Base-by-base conservation (phyloP, 768 basidiomycete genomes). In the Pleurotus salmoneostramineus region DNA sequence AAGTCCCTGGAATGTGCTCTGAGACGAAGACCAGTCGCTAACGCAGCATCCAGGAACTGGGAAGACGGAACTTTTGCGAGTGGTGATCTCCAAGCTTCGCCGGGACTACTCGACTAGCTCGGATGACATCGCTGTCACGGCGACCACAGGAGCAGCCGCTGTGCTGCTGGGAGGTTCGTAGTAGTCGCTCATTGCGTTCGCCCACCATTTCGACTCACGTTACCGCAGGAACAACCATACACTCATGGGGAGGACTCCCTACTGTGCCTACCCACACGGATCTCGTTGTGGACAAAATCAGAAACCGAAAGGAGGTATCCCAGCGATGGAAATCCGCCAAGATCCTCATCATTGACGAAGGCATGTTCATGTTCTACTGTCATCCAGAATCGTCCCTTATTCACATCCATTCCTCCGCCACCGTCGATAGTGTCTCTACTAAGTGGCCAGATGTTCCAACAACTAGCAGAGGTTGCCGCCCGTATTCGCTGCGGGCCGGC, bases 61-160 rank as follows among this genome's bases (percentile, higher is more conserved):
- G 46, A 92, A 92, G 71, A 91, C 89, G 1, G 84, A 91, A 42
- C 76, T 92, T 3, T 77, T 92, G 5, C 78, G 88, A n/a, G 87
- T 87, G 62, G 88, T 91, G 56, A 90, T 92, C 64, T 71, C 71
- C 33, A 72, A 72, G 4, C 74, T 92, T n/a, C 76, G 72, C 37
- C 77, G 73, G 62, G 82, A 73, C 62, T 71, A 78, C 61, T 59
- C 60, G 6, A 81, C 72, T 52, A 63, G 72, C 3, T 71, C 75
- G 0, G 85, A 88, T 64, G 81, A 80, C 1, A 79, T 92, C 11
- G 86, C 87, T n/a, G 77, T 92, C 58, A 91, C 90, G 3, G 91
- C 91, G 7, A 87, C 87, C 12, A 92, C 90, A 6, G 89, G 89
- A 76, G 61, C 57, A 69, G 87, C 87, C 3, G 85, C 87, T 2